Conservation (phyloP, 768 basidiomycete genomes). For the Porphyrellus cyaneotinctus region DNA sequence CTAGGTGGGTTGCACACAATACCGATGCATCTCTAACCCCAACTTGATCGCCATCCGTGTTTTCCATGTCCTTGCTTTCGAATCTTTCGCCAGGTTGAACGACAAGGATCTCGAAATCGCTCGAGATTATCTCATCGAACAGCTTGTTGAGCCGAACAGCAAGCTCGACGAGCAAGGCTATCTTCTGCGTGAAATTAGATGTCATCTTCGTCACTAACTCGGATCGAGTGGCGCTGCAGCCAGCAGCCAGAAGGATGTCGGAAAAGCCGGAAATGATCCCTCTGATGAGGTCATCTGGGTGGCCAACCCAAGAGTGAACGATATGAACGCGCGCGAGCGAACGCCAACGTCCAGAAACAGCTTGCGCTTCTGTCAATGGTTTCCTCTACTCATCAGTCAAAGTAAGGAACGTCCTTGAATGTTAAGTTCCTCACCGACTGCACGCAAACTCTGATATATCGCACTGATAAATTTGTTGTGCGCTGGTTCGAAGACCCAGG, state of each 20-base stretch:
- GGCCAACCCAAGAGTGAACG: background rate
- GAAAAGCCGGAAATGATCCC: background rate
- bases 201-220: background rate
- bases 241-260: constrained; percentile 4
- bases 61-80: background rate
- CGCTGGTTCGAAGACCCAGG: constrained; percentile 7
- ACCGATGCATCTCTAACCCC: background rate
- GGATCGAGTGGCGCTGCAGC: background rate
- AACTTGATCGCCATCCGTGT: background rate
- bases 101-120: background rate
- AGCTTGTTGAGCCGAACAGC: constrained; percentile 4
- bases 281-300: background rate
- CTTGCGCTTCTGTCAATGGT: constrained; percentile 8
- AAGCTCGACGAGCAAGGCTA: constrained; percentile 4
- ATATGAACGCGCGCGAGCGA: constrained; percentile 3
- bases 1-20: background rate
- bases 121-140: background rate
- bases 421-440: background rate
- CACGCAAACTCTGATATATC: constrained; percentile 7
- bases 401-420: background rate
- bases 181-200: background rate
- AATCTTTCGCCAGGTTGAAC: background rate
- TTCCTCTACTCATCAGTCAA: background rate
- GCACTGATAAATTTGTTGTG: constrained; percentile 4
- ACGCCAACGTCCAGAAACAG: constrained; percentile 12